phyloP scores from a whole-genome alignment of 257 asterid genomes.

The Fraxinus excelsior region DNA sequence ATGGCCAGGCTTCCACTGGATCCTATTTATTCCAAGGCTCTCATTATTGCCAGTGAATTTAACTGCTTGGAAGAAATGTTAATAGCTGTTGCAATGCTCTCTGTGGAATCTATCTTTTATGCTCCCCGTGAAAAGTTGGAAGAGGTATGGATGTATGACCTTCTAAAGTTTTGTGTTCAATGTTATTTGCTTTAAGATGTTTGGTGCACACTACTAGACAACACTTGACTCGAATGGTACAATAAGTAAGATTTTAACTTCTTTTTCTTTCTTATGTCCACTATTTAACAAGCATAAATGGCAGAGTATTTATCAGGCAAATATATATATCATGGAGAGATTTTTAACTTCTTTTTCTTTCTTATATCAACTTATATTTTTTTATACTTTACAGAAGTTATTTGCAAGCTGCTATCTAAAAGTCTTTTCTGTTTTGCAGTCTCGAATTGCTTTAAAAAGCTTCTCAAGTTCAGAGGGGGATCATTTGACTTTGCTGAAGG shows the following conservation, averaged over 20 bases:
- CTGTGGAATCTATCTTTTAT: constrained; percentile 88
- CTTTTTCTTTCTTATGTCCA: background rate
- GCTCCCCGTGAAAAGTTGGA: constrained; percentile 93
- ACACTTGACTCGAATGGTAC: background rate
- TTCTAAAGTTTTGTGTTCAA: background rate
- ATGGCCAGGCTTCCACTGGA: constrained; percentile 94
- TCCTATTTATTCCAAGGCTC: constrained; percentile 90
- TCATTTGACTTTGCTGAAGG: constrained; percentile 83
- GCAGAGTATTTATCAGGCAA: background rate
- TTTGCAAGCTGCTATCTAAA: constrained; percentile 30
- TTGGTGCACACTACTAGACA: background rate
- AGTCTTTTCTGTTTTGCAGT: constrained; percentile 42
- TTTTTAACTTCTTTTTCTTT: background rate
- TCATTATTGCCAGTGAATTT: constrained; percentile 75
- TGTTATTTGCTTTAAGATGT: background rate
- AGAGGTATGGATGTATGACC: constrained; percentile 58
- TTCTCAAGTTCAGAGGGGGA: constrained; percentile 91
- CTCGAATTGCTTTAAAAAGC: constrained; percentile 72
- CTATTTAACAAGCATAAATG: background rate
- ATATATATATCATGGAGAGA: background rate
- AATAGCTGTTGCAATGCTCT: constrained; percentile 82
- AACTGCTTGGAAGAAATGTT: constrained; percentile 93
- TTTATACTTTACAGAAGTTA: background rate
- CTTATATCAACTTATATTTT: background rate
- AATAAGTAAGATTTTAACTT: background rate